Evolutionary conservation across 768 basidiomycete species (phyloP).

Genomic region (Coprinopsis cinerea): DNA sequence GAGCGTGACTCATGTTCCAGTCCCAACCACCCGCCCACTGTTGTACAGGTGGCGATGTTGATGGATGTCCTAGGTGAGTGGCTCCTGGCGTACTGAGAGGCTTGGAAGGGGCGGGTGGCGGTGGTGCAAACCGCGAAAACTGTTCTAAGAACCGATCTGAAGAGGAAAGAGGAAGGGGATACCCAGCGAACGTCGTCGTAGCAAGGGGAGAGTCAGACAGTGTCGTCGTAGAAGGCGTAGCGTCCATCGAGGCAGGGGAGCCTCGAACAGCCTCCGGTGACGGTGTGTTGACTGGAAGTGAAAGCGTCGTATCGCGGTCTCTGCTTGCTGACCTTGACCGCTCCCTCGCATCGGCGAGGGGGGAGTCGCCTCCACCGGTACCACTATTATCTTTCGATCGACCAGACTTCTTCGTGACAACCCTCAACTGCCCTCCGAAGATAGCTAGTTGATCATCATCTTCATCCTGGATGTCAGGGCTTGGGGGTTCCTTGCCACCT

Average conservation of each 20-base stretch:
- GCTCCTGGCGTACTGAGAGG: too few relatives aligned
- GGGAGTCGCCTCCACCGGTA: too few relatives aligned
- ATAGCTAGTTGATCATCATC: slow-evolving; percentile 48
- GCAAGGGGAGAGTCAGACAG: not conserved
- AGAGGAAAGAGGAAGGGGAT: not conserved
- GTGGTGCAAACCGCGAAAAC: too few relatives aligned
- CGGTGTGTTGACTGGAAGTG: not conserved
- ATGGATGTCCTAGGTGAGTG: too few relatives aligned
- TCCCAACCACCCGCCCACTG: too few relatives aligned
- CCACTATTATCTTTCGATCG: slow-evolving; percentile 19
- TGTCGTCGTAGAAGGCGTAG: not conserved
- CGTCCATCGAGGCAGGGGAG: not conserved
- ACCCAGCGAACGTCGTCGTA: not conserved
- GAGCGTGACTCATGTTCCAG: too few relatives aligned
- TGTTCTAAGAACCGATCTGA: too few relatives aligned
- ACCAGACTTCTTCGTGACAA: slow-evolving; percentile 34
- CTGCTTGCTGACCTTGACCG: not conserved
- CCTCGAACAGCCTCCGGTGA: not conserved
- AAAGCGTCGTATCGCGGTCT: not conserved
- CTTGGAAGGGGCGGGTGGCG: too few relatives aligned
- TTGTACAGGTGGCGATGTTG: too few relatives aligned
- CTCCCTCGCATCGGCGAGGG: not conserved
- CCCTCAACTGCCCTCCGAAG: slow-evolving; percentile 46
- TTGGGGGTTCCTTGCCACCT: not conserved
- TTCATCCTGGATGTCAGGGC: slow-evolving; percentile 18